phyloP scores from a whole-genome alignment of 768 basidiomycete species.

The Tulasnella sp. region DNA sequence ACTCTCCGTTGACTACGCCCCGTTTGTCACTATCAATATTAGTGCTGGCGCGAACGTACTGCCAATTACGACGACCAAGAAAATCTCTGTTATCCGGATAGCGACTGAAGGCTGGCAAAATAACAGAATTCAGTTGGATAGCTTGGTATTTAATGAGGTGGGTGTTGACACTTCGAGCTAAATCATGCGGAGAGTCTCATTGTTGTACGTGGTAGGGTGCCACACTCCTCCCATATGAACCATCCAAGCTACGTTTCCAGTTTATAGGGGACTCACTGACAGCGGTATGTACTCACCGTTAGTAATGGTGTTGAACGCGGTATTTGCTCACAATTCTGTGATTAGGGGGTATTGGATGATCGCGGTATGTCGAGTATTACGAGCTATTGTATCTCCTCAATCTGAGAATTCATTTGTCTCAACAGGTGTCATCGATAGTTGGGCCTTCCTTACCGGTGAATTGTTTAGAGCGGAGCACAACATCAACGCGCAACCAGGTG shows the following conservation, averaged over 20 bases:
- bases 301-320: background rate
- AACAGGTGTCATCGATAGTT: constrained; percentile 44
- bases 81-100: constrained; percentile 26
- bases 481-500: constrained; percentile 46
- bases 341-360: constrained; percentile 44
- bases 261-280: constrained; percentile 52
- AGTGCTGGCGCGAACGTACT: constrained; percentile 38
- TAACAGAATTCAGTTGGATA: constrained; percentile 44
- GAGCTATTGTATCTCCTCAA: too few relatives aligned
- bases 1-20: constrained; percentile 39
- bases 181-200: background rate
- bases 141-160: constrained; percentile 37
- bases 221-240: constrained; percentile 35
- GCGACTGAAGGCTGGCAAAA: constrained; percentile 52
- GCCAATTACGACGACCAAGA: constrained; percentile 30
- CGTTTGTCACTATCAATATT: constrained; percentile 39
- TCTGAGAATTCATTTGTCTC: too few relatives aligned
- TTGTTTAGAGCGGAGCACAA: constrained; percentile 42
- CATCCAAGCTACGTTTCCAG: constrained; percentile 39
- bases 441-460: constrained; percentile 45
- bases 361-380: constrained; percentile 21
- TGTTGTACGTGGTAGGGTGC: constrained; percentile 35
- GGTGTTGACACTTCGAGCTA: background rate
- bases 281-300: constrained; percentile 36
- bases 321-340: background rate